Evolutionary conservation across 2,329 filamentous ascomycete species (phyloP), one percentile per base, ranked within the genome.

Genomic region (Orbilia javanica): DNA sequence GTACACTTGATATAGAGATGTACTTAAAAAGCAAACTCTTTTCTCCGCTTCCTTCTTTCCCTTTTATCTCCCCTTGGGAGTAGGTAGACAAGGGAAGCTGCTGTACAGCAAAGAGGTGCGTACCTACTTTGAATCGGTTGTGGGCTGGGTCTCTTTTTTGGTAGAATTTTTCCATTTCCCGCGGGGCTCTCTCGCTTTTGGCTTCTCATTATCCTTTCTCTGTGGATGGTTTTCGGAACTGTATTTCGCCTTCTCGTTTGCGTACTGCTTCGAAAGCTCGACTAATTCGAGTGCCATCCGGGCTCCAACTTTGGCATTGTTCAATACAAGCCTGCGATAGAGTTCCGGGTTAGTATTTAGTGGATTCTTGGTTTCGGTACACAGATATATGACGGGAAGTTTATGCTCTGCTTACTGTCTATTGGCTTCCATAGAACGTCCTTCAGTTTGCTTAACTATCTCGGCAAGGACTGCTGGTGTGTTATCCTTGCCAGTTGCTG

Each of bases 401-500:
- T 4, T 34, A 10, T 34, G 31, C 10, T 34, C 10, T 15, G 66
- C 75, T 66, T 60, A 79, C 11, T 89, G 90, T 82, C 88, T 88
- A 83, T 97, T 97, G 20, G 94, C 92, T 10, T 86, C 85, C 13
- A 96, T 89, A 75, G 90, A 93, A 82, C 87, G 89, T 29, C 90
- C 89, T 29, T 90, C 87, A 25, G 91, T 96, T 79, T 97, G 86
- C 82, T 96, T 89, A 82, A 92, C 91, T 83, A 97, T 93, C 82
- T 92, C 91, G 46, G 85, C 86, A 44, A 97, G 86, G 44, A 97
- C 90, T 82, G 91, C 97, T 0, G 94, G 94, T 0, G 94, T 97
- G 83, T 96, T 96, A 79, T 89, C 89, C 83, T 87, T 92, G 53
- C 94, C 94, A 0, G 87, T 88, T 75, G 89, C 89, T 10, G 91